Base-by-base conservation (phyloP, 345 rosid species). In the Syzygium jambos region DNA sequence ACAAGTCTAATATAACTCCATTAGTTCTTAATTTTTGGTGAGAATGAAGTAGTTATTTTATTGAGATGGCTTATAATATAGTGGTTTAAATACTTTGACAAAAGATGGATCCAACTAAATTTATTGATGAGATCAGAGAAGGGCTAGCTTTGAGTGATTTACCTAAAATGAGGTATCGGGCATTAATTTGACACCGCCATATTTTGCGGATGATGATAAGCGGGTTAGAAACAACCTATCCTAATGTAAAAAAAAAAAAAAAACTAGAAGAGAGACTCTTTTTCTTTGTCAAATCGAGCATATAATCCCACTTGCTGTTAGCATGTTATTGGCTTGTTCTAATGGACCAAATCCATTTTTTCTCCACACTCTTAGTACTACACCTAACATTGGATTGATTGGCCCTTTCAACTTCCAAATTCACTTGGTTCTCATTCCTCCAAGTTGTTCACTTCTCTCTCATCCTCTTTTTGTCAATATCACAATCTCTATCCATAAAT, bases 381-480 rank as follows among this genome's bases (percentile, higher is more conserved):
- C 25, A 84, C 57, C 55, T 84, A 51, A 84, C 89, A 84, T 83
- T 51, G 46, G 34, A 84, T 16, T 56, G 53, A 53, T 38, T 51
- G 22, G 46, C 30, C 14, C 86, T 29, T 10, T 19, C 38, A 51
- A 53, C 85, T 51, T 73, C 82, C 82, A 73, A 73, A 51, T 87
- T 84, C 59, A 61, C 73, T 84, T 84, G 89, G 84, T 51, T 65
- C 88, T 82, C 88, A 38, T 87, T 87, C 51, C 85, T 87, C 88
- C 88, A 87, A 82, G 88, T 59, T 68, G 84, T 73, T 52, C 86
- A n/a, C 82, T 61, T 49, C 29, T 22, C 19, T 52, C 2, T 65
- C 53, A 43, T 65, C 56, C 63, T 78, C 65, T 78, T 83, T 29
- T 21, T 61, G 52, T 55, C 29, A n/a, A 53, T 53, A 22, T 41